Evolutionary conservation across 2,329 filamentous ascomycete genomes (phyloP), one percentile per base, ranked within the genome.

Genomic region (Tricladium varicosporioides): DNA sequence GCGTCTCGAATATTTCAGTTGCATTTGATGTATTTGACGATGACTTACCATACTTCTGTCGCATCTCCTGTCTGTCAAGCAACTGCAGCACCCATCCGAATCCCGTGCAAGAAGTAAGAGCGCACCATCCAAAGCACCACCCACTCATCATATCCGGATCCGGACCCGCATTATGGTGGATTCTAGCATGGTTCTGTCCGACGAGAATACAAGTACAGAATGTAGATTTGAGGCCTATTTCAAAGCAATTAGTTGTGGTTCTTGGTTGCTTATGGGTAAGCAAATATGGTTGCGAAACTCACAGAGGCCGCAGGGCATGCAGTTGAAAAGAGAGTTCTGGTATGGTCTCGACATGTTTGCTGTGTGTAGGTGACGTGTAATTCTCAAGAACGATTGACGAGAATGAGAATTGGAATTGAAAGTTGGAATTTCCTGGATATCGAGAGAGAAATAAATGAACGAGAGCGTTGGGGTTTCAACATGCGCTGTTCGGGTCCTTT

Each of bases 161-260:
- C 5, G 19, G 22, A 5, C 45, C 51, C 10, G 11, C 19, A 40
- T 40, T 33, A 1, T 44, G 31, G 22, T 19, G 18, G 47, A 57
- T 57, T n/a, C 51, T 46, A 16, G 42, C 45, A 19, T 58, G 56
- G 18, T 58, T 58, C 16, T 51, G 42, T 5, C 56, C 56, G 31
- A 54, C 32, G 15, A 54, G 47, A 11, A 58, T 46, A 11, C 56
- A 58, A 22, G 56, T n/a, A 51, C 56, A 58, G 51, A 15, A 58
- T 7, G n/a, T 16, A 27, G 33, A 27, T 48, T 58, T 58, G 3
- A 58, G 31, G 33, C 56, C 56, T 58, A 16, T 10, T 36, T 5
- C 15, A 36, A 2, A 47, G 18, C 18, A 22, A 48, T 48, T 46
- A 48, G 32, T 32, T 13, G n/a, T 33, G 5, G 14, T 33, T 22